Percentiles rank a stretch among this genome's conserved stretches.
These are phyloP conservation scores for Phytophthora citricola DNA, from an alignment of 352 stramenopile species.

Conservation along the genomic window DNA sequence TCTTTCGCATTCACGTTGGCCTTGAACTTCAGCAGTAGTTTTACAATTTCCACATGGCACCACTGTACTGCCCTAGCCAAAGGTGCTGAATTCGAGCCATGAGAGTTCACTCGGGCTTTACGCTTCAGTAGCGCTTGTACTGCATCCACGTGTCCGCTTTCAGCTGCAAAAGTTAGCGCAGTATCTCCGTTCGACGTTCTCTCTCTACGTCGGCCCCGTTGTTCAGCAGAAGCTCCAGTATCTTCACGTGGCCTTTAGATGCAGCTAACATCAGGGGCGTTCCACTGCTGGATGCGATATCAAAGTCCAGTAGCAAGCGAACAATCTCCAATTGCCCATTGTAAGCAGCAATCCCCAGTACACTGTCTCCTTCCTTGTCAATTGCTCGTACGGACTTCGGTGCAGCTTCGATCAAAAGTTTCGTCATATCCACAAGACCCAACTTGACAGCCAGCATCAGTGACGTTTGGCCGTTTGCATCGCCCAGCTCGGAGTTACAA, in stretches of 20 bases:
- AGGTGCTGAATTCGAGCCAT: constrained; percentile 4
- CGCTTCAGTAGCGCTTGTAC: background rate
- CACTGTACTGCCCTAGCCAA: constrained; percentile 12
- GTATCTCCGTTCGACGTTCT: constrained; percentile 15
- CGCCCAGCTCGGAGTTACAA: constrained; percentile 1
- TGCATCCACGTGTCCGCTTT: constrained; percentile 5
- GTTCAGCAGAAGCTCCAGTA: constrained; percentile 13
- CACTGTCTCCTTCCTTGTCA: constrained; percentile 13
- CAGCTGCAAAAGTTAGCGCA: constrained; percentile 27
- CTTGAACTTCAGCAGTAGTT: constrained; percentile 13
- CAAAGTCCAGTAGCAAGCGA: constrained; percentile 5
- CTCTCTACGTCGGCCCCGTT: constrained; percentile 10
- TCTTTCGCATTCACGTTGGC: constrained; percentile 11
- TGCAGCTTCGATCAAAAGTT: background rate
- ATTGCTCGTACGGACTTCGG: constrained; percentile 7
- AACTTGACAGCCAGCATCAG: constrained; percentile 6
- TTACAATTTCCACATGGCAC: constrained; percentile 14
- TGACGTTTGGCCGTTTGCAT: constrained; percentile 2
- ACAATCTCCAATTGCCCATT: constrained; percentile 8
- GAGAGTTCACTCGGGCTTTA: constrained; percentile 1
- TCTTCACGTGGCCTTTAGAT: constrained; percentile 6
- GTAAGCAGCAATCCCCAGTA: constrained; percentile 8
- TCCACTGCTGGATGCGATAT: constrained; percentile 8
- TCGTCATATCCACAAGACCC: background rate
- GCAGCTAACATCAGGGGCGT: constrained; percentile 27